Base-by-base conservation (phyloP, 495 filamentous ascomycete species). In the Talaromyces nanjingensis region DNA sequence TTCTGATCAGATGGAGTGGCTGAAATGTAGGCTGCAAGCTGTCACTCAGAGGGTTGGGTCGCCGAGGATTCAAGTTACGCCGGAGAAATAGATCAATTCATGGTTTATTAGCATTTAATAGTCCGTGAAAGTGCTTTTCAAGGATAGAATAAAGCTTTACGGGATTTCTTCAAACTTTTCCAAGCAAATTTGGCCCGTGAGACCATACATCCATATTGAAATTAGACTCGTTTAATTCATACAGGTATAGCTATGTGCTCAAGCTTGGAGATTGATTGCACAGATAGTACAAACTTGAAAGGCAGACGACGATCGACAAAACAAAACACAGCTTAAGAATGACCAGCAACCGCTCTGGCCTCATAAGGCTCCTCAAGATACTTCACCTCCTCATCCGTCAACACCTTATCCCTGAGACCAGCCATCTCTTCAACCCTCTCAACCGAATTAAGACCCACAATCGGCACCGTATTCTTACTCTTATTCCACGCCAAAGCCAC, bases 401-500 rank as follows among this genome's bases (percentile, higher is more conserved):
- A 57, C 33, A 39, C 25, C 14, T 55, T 63, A 1, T 74, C 75
- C 18, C 71, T 69, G 1, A 79, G 67, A 31, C 73, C 73, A 45
- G 82, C 69, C 6, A 79, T 80, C 64, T 87, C 81, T 6, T 87
- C 81, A 22, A 89, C 71, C 53, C 84, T 72, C 64, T 80, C 73
- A 7, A 79, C 64, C 60, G 74, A 84, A 58, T 72, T 81, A 59
- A 87, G 77, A 1, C 87, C 87, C 39, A 88, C 58, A 60, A 60
- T 60, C 16, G 34, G 58, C 7, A 60, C 58, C 18, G 58, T 60
- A 25, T 20, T 31, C 34, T 45, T 60, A 14, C 20, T 39, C 58
- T 60, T 60, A 60, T 60, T 33, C 85, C 87, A 89, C 7, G 81
- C 84, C 34, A 85, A 70, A 2, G 84, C 79, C 27, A 89, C 83